Percentiles rank a stretch among this genome's conserved stretches.
phyloP scores from a whole-genome alignment of 2,329 filamentous ascomycete genomes.

The Penicillium sp. region DNA sequence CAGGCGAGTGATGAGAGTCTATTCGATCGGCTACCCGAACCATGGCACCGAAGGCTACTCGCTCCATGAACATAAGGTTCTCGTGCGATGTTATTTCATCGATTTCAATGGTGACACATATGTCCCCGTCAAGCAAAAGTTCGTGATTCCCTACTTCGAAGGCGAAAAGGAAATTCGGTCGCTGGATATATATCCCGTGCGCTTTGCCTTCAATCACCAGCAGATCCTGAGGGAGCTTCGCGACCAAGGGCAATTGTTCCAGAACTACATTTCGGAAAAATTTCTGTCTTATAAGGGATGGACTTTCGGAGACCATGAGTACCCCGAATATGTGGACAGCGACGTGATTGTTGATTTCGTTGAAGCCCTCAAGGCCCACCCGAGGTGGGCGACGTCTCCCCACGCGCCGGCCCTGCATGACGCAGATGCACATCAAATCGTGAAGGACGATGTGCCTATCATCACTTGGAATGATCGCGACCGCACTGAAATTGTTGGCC shows the following conservation, averaged over 20 bases:
- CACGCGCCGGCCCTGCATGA: neutral
- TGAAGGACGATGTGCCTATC: too few relatives aligned
- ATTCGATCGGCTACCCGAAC: slow-evolving; percentile 12
- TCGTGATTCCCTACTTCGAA: slow-evolving; percentile 29
- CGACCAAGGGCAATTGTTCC: too few relatives aligned
- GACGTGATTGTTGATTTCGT: slow-evolving; percentile 21
- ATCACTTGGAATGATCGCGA: too few relatives aligned
- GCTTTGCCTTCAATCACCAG: too few relatives aligned
- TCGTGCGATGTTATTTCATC: slow-evolving; percentile 7
- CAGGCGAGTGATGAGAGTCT: slow-evolving; percentile 15
- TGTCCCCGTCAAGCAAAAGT: slow-evolving; percentile 23
- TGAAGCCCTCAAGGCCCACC: slow-evolving; percentile 6
- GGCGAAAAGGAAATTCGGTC: slow-evolving; percentile 29
- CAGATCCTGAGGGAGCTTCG: too few relatives aligned
- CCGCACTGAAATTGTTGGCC: too few relatives aligned
- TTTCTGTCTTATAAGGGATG: too few relatives aligned
- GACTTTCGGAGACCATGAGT: too few relatives aligned
- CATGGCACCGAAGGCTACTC: slow-evolving; percentile 10
- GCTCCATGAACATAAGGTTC: slow-evolving; percentile 6
- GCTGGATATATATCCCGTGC: too few relatives aligned
- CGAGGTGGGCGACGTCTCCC: neutral
- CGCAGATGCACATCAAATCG: too few relatives aligned
- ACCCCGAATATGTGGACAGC: slow-evolving; percentile 4
- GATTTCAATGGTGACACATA: slow-evolving; percentile 33
- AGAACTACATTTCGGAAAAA: too few relatives aligned